Percentiles rank a stretch among this genome's conserved stretches.
Conservation (phyloP, 2,329 filamentous ascomycete species). For the Stagonosporopsis tanaceti region DNA sequence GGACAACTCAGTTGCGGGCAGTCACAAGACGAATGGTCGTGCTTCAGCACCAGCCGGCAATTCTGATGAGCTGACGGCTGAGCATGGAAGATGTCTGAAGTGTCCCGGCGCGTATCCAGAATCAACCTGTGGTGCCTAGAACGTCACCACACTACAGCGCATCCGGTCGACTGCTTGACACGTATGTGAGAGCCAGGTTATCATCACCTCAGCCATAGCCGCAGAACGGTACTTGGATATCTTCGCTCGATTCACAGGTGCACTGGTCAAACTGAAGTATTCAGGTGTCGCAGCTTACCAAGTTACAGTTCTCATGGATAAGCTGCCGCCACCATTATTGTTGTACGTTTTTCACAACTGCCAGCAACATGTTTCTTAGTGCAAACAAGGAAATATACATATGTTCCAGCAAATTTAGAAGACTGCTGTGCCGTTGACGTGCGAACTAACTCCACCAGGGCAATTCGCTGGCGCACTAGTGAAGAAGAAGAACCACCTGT, state of each 20-base stretch:
- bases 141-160: too few relatives aligned
- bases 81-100: neutral
- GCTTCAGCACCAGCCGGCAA: too few relatives aligned
- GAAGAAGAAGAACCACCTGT: conserved; percentile 68
- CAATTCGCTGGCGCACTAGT: conserved; percentile 68
- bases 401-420: conserved; percentile 23
- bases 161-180: neutral
- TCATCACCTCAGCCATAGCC: neutral
- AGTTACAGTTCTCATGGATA: neutral
- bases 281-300: too few relatives aligned
- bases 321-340: neutral
- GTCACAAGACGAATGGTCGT: neutral
- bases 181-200: neutral
- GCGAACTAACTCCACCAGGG: conserved; percentile 57
- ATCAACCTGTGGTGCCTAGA: neutral
- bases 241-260: neutral
- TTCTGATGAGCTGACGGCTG: neutral
- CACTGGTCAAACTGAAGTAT: neutral
- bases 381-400: neutral
- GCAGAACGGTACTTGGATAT: neutral
- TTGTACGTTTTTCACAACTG: neutral
- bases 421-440: conserved; percentile 55
- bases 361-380: neutral
- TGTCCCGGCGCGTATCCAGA: neutral
- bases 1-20: neutral